Evolutionary conservation across 768 basidiomycete genomes (phyloP), one percentile per base, ranked within the genome.

Genomic region (Postia placenta): DNA sequence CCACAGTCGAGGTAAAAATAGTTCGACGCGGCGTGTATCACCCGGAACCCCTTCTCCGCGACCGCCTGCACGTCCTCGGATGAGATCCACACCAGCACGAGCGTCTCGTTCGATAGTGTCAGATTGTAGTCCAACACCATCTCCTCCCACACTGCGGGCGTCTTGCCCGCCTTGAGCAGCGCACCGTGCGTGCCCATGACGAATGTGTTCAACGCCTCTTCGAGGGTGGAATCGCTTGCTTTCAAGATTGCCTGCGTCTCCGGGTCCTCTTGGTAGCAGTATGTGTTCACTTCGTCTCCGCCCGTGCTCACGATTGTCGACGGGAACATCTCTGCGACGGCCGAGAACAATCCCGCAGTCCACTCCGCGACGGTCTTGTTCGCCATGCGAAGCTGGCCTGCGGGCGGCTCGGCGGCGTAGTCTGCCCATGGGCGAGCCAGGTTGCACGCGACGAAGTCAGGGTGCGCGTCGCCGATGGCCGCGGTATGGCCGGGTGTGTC

Each of bases 1-100:
- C 88, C 87, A 54, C 85, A 87, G 60, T 89, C 87, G 17, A 92
- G 76, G 66, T 92, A 92, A 70, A 92, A 89, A 65, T 78, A 86
- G 59, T 90, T 80, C 5, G 80, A 82, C 1, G 86, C 74, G 1
- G 81, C 77, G 51, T 89, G 87, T 2, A 92, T 68, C 45, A 92
- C 60, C 42, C 71, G 66, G 67, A 72, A 78, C 0, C 82, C 83
- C 55, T 79, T 79, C 24, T 75, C 67, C 0, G 78, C 79, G 11
- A 89, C 85, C 0, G 74, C 67, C 2, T 70, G 72, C 3, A 76
- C 86, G 57, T 87, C 67, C 15, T 64, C 65, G 0, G 83, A 83
- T 0, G 83, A 80, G 36, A 81, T 83, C 87, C 89, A 91, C 24
- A 89, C 80, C 66, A 83, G 72, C 33, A 81, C 77, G 27, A 83